Conservation (phyloP, 2,329 filamentous ascomycete genomes). For the Trichoderma guizhouense region DNA sequence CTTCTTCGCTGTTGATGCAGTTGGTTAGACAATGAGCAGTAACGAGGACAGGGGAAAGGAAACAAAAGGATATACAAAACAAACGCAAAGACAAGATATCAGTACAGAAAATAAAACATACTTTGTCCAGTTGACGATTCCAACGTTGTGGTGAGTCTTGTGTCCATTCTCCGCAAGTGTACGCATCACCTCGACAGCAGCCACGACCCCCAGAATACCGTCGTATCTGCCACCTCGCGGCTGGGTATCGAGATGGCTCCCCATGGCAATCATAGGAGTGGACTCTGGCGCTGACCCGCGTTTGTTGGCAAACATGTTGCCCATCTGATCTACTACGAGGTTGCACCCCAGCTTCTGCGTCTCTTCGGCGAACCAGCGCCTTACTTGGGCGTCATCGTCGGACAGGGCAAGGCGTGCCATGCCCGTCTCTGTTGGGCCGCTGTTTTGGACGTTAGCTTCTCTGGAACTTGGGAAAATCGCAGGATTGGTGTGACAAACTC, state of each 20-base stretch:
- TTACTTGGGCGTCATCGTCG: slow-evolving; percentile 68
- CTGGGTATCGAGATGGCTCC: slow-evolving; percentile 67
- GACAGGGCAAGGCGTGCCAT: slow-evolving; percentile 77
- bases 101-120: slow-evolving; percentile 24
- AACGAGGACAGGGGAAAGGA: neutral
- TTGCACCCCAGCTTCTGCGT: slow-evolving; percentile 63
- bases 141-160: slow-evolving; percentile 67
- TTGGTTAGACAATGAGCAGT: neutral
- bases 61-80: neutral
- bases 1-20: slow-evolving; percentile 62
- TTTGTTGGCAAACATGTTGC: slow-evolving; percentile 72
- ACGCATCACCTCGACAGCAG: slow-evolving; percentile 69
- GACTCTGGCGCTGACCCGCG: slow-evolving; percentile 56
- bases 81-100: rapidly evolving
- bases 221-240: slow-evolving; percentile 67
- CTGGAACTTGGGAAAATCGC: too few species aligned
- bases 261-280: slow-evolving; percentile 61
- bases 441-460: slow-evolving; percentile 5
- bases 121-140: slow-evolving; percentile 77
- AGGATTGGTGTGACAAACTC: slow-evolving; percentile 22
- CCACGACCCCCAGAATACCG: slow-evolving; percentile 71
- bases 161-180: slow-evolving; percentile 61
- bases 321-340: slow-evolving; percentile 71
- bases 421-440: slow-evolving; percentile 57
- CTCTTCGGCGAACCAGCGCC: slow-evolving; percentile 72